Evolutionary conservation across 192 early-diverging fungal genomes (phyloP).

Genomic region (Paraglomus brasilianum): DNA sequence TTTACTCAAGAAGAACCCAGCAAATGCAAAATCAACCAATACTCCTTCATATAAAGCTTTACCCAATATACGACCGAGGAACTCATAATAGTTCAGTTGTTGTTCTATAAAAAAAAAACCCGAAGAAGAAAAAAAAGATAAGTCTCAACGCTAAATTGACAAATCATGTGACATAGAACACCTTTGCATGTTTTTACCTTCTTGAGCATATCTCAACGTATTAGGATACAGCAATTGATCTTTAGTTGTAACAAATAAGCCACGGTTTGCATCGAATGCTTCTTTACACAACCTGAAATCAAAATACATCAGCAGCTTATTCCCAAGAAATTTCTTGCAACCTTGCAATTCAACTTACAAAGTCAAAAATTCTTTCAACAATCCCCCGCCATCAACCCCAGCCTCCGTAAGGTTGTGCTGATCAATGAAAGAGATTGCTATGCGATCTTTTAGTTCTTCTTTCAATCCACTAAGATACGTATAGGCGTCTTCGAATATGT

Average conservation of each 20-base stretch:
- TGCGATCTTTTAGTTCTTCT: constrained; percentile 65
- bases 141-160: background rate
- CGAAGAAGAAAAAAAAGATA: constrained; percentile 8
- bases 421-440: constrained; percentile 86
- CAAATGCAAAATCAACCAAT: constrained; percentile 77
- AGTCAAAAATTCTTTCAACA: constrained; percentile 97
- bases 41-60: constrained; percentile 89
- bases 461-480: constrained; percentile 66
- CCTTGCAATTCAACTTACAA: constrained; percentile 39
- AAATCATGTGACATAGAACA: background rate
- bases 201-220: constrained; percentile 52
- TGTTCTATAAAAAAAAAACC: constrained; percentile 29
- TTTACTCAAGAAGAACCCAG: constrained; percentile 77
- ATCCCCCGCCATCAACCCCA: constrained; percentile 95
- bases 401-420: constrained; percentile 82
- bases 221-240: constrained; percentile 76
- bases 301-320: background rate
- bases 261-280: constrained; percentile 72
- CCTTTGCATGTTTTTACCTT: constrained; percentile 33
- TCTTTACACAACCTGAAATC: constrained; percentile 56
- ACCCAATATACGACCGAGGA: constrained; percentile 78
- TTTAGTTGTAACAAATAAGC: constrained; percentile 63
- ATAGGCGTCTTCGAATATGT: constrained; percentile 91
- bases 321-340: background rate
- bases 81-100: constrained; percentile 65